Evolutionary conservation across 2,329 filamentous ascomycete genomes (phyloP).

Genomic region (Aspergillus candidus): DNA sequence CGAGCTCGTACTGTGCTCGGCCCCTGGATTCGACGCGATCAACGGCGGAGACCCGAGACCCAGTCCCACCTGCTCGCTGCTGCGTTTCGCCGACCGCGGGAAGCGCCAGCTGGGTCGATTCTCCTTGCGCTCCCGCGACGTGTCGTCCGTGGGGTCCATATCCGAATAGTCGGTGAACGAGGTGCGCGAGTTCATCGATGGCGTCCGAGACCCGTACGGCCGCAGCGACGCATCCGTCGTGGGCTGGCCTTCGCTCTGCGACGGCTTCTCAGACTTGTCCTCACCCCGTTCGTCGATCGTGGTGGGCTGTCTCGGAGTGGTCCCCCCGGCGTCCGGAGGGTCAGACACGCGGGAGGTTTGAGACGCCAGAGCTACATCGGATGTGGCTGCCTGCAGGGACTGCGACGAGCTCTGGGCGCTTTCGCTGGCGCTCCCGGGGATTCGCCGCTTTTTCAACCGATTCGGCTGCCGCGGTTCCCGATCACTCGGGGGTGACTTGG

Average conservation of each 20-base stretch:
- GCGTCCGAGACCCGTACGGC: conserved; percentile 65
- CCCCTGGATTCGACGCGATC: conserved; percentile 58
- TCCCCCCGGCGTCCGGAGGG: conserved; percentile 25
- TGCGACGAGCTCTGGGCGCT: conserved; percentile 87
- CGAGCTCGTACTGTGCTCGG: conserved; percentile 62
- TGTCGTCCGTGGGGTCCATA: conserved; percentile 64
- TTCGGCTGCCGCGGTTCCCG: conserved; percentile 68
- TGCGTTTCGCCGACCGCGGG: conserved; percentile 49
- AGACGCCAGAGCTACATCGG: conserved; percentile 37
- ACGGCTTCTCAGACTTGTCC: conserved; percentile 17
- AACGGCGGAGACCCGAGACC: conserved; percentile 41
- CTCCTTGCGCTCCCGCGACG: conserved; percentile 54
- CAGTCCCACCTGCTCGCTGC: conserved; percentile 47
- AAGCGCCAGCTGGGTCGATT: conserved; percentile 70
- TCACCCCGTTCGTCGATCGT: conserved; percentile 23
- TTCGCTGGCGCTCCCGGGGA: conserved; percentile 68
- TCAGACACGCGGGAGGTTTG: conserved; percentile 24
- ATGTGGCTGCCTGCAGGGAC: conserved; percentile 54
- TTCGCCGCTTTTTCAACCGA: conserved; percentile 82
- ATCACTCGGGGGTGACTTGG: conserved; percentile 57
- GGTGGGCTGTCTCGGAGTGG: conserved; percentile 30
- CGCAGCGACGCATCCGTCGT: conserved; percentile 51
- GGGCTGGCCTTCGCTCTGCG: conserved; percentile 39
- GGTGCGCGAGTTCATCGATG: conserved; percentile 66
- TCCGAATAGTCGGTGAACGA: conserved; percentile 77